Conservation (phyloP, 306 rosid genomes). For the Calophaca sinica region DNA sequence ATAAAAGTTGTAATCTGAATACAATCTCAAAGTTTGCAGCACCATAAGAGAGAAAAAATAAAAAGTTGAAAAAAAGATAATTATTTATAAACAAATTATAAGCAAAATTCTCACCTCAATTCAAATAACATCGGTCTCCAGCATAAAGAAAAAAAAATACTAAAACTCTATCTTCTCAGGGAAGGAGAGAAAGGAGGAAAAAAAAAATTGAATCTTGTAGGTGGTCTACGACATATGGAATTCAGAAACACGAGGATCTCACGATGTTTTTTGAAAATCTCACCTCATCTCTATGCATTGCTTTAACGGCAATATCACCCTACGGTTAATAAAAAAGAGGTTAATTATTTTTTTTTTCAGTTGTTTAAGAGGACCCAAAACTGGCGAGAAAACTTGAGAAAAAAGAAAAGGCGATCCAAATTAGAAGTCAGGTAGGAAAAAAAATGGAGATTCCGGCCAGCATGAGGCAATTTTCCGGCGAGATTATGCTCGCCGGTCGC, state of each 20-base stretch:
- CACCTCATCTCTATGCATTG: conserved; percentile 43
- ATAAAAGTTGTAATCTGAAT: neutral
- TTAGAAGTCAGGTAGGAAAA: conserved; percentile 13
- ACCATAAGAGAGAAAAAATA: conserved; percentile 15
- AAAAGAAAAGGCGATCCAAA: neutral
- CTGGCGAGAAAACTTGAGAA: neutral
- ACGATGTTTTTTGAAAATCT: conserved; percentile 28
- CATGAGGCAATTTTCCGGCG: conserved; percentile 53
- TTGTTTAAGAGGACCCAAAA: conserved; percentile 34
- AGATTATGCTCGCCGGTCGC: conserved; percentile 67
- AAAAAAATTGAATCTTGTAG: conserved; percentile 29
- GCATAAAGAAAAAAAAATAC: neutral
- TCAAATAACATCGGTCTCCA: conserved; percentile 7
- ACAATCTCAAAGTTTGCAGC: conserved; percentile 33
- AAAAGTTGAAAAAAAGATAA: neutral
- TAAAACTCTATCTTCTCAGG: neutral
- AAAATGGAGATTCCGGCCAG: conserved; percentile 25
- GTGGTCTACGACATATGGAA: neutral
- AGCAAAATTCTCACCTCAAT: conserved; percentile 48
- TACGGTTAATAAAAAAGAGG: conserved; percentile 22
- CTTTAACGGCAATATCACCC: conserved; percentile 34
- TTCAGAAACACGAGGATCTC: conserved; percentile 41
- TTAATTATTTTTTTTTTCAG: neutral
- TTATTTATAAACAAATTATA: neutral
- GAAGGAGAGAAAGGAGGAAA: conserved; percentile 17